phyloP scores from a whole-genome alignment of 2,329 filamentous ascomycete species.

The Sclerotinia nivalis region DNA sequence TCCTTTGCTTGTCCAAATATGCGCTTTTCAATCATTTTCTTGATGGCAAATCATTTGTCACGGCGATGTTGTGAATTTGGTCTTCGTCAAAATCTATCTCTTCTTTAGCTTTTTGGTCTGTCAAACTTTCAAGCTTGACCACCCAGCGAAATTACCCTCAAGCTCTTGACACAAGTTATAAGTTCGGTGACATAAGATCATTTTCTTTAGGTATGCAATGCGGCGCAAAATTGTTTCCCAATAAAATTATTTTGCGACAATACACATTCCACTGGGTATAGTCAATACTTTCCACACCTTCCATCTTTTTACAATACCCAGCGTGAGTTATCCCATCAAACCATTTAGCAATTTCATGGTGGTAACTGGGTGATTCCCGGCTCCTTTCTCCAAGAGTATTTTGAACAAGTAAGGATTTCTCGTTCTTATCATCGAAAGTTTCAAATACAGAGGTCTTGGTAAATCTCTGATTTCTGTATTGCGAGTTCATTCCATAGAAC shows the following conservation, averaged over 20 bases:
- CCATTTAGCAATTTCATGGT: neutral
- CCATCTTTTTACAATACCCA: neutral
- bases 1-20: too few relatives aligned
- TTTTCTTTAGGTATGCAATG: neutral
- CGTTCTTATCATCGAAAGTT: neutral
- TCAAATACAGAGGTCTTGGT: neutral
- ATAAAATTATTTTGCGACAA: neutral
- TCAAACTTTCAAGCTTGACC: neutral
- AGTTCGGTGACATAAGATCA: neutral
- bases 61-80: neutral
- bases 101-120: neutral
- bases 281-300: neutral
- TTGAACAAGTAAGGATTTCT: neutral
- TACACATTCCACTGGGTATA: neutral
- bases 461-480: neutral
- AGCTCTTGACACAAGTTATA: neutral
- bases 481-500: constrained; percentile 1
- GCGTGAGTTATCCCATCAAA: too few relatives aligned
- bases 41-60: neutral
- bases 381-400: too few relatives aligned
- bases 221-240: neutral
- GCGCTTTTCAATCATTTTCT: neutral
- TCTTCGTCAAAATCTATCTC: too few relatives aligned
- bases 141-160: too few relatives aligned
- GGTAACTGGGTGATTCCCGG: neutral